phyloP scores from a whole-genome alignment of 78 protist species.

The Tieghemostelium lacteum region DNA sequence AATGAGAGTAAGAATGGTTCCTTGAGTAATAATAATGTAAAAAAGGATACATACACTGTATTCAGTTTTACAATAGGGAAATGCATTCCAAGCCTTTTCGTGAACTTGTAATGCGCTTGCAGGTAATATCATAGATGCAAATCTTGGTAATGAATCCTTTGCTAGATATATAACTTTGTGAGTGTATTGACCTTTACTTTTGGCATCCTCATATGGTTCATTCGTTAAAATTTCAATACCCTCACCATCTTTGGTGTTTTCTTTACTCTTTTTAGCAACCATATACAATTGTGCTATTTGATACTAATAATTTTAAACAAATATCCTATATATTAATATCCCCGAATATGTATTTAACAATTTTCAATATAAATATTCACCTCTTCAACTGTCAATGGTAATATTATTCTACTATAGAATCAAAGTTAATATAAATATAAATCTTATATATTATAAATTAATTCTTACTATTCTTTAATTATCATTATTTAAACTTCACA shows the following conservation, averaged over 20 bases:
- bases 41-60: slow-evolving; percentile 12
- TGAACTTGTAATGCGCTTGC: slow-evolving; percentile 79
- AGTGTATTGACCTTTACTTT: slow-evolving; percentile 77
- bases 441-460: neutral
- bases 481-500: slow-evolving; percentile 20
- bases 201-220: slow-evolving; percentile 73
- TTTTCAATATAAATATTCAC: neutral
- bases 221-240: slow-evolving; percentile 68
- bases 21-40: too few relatives aligned
- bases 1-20: neutral
- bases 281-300: slow-evolving; percentile 64
- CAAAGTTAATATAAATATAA: neutral
- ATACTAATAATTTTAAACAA: neutral
- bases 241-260: slow-evolving; percentile 52
- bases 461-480: slow-evolving; percentile 36
- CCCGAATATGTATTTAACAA: neutral
- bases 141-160: slow-evolving; percentile 39
- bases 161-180: slow-evolving; percentile 61
- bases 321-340: neutral
- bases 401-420: slow-evolving; percentile 14
- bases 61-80: slow-evolving; percentile 83
- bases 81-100: slow-evolving; percentile 95
- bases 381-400: slow-evolving; percentile 40
- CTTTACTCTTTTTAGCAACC: slow-evolving; percentile 72
- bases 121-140: slow-evolving; percentile 80